These are phyloP conservation scores for Mesostigma viride DNA, from an alignment of 139 green algal species.

Conservation along the genomic window DNA sequence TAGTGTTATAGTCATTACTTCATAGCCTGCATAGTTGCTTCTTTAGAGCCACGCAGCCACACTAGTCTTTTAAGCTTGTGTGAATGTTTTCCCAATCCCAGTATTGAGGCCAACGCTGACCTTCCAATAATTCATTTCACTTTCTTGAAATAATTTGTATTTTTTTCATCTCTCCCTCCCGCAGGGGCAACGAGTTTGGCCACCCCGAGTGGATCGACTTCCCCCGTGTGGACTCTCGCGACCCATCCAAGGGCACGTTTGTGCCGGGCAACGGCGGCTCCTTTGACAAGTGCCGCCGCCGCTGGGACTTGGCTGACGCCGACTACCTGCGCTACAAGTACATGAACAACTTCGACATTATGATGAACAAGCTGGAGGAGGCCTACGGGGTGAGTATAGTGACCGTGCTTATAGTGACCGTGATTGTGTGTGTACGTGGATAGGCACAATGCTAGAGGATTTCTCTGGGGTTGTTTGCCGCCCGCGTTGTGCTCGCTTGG, in stretches of 20 bases:
- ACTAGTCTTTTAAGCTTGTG: too few species aligned
- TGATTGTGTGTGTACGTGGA: too few species aligned
- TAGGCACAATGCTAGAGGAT: too few species aligned
- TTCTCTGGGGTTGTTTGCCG: slow-evolving; percentile 3
- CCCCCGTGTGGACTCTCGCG: slow-evolving; percentile 50
- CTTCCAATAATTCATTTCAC: too few species aligned
- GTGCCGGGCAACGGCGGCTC: slow-evolving; percentile 78
- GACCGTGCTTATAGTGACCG: background rate
- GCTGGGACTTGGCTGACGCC: slow-evolving; percentile 78
- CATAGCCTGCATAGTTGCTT: too few species aligned
- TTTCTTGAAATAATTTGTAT: too few species aligned
- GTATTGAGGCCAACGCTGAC: too few species aligned
- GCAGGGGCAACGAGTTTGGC: slow-evolving; percentile 52
- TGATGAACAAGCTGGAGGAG: slow-evolving; percentile 91
- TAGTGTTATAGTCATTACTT: too few species aligned
- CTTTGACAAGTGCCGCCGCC: slow-evolving; percentile 84
- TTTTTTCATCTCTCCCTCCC: too few species aligned
- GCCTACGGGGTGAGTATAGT: slow-evolving; percentile 9
- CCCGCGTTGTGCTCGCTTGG: background rate
- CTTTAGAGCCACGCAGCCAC: too few species aligned
- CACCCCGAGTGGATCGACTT: slow-evolving; percentile 98
- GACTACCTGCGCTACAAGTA: slow-evolving; percentile 80
- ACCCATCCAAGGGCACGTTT: slow-evolving; percentile 33
- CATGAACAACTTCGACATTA: slow-evolving; percentile 76
- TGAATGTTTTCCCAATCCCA: too few species aligned